These are phyloP conservation scores for Ensete ventricosum DNA, from an alignment of 176 grass and related monocot species.

Conservation along the genomic window DNA sequence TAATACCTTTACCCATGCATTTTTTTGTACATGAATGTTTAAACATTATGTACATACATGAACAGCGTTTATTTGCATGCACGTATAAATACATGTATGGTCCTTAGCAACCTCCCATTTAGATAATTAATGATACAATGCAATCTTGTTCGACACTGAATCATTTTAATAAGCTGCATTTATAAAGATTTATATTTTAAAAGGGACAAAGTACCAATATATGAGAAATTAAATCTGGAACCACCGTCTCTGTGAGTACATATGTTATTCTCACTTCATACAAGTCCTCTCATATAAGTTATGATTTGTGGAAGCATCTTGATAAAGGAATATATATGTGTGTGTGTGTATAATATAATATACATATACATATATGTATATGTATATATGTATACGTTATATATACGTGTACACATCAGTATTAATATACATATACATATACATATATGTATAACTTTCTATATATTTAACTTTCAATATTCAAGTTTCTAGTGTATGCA, in stretches of 20 bases:
- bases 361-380: too few relatives aligned
- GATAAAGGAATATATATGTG: neutral
- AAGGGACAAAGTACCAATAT: neutral
- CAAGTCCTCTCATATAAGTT: neutral
- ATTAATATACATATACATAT: too few relatives aligned
- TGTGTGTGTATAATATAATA: too few relatives aligned
- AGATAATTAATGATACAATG: too few relatives aligned
- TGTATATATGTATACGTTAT: too few relatives aligned
- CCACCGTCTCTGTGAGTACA: neutral
- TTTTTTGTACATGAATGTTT: too few relatives aligned
- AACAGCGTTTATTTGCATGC: neutral
- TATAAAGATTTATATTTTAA: neutral
- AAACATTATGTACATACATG: too few relatives aligned
- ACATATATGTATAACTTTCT: too few relatives aligned
- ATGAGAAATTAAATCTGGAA: neutral
- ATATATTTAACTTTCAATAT: neutral
- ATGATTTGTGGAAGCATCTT: neutral
- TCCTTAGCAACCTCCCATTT: too few relatives aligned
- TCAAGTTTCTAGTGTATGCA: neutral
- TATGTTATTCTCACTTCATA: neutral
- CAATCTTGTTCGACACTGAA: neutral
- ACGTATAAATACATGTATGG: neutral
- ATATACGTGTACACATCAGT: too few relatives aligned
- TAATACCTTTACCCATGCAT: too few relatives aligned
- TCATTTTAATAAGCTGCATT: neutral